Evolutionary conservation across 2,329 filamentous ascomycete species (phyloP).

Genomic region (Aspergillus fischeri): DNA sequence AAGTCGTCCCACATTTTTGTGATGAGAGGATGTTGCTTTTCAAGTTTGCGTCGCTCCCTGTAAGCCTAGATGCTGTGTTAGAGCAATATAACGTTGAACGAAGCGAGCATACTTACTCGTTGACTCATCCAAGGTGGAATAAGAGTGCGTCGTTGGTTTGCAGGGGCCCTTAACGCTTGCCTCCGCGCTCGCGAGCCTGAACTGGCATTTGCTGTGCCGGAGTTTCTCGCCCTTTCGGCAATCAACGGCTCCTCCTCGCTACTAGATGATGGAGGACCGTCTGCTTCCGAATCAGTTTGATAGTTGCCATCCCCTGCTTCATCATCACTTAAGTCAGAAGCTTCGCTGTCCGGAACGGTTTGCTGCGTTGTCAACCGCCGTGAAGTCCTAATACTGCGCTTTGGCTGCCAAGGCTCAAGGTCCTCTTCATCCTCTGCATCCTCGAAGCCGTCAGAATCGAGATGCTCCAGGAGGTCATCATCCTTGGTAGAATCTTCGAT

Average conservation of each 20-base stretch:
- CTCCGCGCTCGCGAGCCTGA: not conserved
- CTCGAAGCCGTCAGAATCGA: constrained; percentile 8
- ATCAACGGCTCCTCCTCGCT: constrained; percentile 17
- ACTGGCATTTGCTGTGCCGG: constrained; percentile 1
- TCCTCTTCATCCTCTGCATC: constrained; percentile 15
- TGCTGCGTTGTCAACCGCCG: constrained; percentile 6
- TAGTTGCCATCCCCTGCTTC: constrained; percentile 15
- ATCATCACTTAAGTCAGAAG: constrained; percentile 6
- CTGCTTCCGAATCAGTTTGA: constrained; percentile 11
- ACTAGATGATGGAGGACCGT: constrained; percentile 5
- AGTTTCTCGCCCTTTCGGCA: constrained; percentile 4
- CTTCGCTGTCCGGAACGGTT: constrained; percentile 12
- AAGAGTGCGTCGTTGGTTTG: not conserved
- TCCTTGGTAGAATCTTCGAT: constrained; percentile 23
- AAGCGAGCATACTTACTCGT: constrained; percentile 25
- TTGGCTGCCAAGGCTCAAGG: constrained; percentile 12
- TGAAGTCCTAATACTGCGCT: constrained; percentile 11
- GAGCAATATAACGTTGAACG: constrained; percentile 9
- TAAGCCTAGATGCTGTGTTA: constrained; percentile 32
- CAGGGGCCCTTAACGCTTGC: constrained; percentile 1
- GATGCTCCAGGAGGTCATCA: constrained; percentile 7
- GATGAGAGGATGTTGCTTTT: constrained; percentile 72
- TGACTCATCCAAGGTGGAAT: constrained; percentile 17
- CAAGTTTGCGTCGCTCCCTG: constrained; percentile 64
- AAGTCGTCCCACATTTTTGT: constrained; percentile 81